A percentile compares a stretch with the other conserved stretches of the same genome.
These are phyloP conservation scores for Paradendryphiella salina DNA, from an alignment of 2,329 filamentous ascomycete species.

Conservation along the genomic window DNA sequence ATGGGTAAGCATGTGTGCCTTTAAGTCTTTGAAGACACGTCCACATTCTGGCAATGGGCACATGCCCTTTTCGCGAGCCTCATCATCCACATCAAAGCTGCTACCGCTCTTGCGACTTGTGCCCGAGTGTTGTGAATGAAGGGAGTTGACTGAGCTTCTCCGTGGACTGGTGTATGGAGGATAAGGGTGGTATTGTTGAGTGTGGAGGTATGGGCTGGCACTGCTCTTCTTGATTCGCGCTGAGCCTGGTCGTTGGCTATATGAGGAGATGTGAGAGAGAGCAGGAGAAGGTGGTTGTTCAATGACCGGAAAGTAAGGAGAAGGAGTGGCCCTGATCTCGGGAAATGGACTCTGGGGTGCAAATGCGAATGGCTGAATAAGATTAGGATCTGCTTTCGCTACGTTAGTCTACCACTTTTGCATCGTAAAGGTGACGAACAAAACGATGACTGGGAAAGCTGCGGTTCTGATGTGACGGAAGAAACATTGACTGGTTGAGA, in stretches of 20 bases:
- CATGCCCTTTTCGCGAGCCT: slow-evolving; percentile 67
- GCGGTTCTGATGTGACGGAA: neutral
- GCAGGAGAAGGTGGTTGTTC: slow-evolving; percentile 64
- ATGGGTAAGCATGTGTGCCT: slow-evolving; percentile 93
- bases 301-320: slow-evolving; percentile 49
- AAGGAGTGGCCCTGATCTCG: slow-evolving; percentile 47
- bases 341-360: slow-evolving; percentile 48
- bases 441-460: slow-evolving; percentile 29
- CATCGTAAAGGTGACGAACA: slow-evolving; percentile 46
- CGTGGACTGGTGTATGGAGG: slow-evolving; percentile 54
- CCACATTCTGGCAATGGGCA: slow-evolving; percentile 86
- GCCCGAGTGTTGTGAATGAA: slow-evolving; percentile 66
- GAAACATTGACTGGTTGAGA: slow-evolving; percentile 14
- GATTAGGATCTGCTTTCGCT: slow-evolving; percentile 56
- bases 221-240: slow-evolving; percentile 56
- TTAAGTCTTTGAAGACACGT: slow-evolving; percentile 84
- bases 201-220: slow-evolving; percentile 69
- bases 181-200: slow-evolving; percentile 60
- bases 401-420: slow-evolving; percentile 17
- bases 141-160: slow-evolving; percentile 70
- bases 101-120: slow-evolving; percentile 56
- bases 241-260: slow-evolving; percentile 50
- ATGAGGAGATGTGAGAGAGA: slow-evolving; percentile 58
- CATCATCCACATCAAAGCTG: slow-evolving; percentile 47
- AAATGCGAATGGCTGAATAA: slow-evolving; percentile 58